A percentile compares a stretch with the other conserved stretches of the same genome.
Evolutionary conservation across 129 eudicot genomes (phyloP).

Genomic region (Centella asiatica): DNA sequence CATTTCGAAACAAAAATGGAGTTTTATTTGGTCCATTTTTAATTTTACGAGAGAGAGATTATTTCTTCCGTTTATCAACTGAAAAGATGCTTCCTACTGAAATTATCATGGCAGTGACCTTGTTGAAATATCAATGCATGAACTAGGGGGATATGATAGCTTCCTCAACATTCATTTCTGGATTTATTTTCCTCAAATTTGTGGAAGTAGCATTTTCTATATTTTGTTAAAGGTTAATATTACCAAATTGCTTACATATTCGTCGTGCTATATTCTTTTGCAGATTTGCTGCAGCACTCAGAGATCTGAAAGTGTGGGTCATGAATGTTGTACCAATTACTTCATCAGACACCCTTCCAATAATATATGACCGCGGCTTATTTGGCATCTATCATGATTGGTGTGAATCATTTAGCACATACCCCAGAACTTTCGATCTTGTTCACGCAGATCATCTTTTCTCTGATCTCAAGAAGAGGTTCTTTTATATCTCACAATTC

Average conservation of each 20-base stretch:
- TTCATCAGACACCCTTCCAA: constrained; percentile 56
- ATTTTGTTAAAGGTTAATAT: too few relatives aligned
- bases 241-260: background rate
- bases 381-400: constrained; percentile 56
- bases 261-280: background rate
- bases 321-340: constrained; percentile 58
- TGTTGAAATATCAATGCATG: too few relatives aligned
- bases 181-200: too few relatives aligned
- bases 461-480: constrained; percentile 58
- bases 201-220: too few relatives aligned
- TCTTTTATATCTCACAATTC: background rate
- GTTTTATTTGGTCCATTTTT: too few relatives aligned
- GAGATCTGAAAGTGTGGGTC: constrained; percentile 52
- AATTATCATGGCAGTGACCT: too few relatives aligned
- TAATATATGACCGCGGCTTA: constrained; percentile 58
- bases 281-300: constrained; percentile 67
- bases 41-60: too few relatives aligned
- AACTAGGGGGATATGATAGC: too few relatives aligned
- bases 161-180: too few relatives aligned
- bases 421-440: constrained; percentile 64
- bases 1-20: too few relatives aligned
- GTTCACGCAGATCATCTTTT: constrained; percentile 63
- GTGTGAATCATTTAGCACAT: constrained; percentile 65
- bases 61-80: too few relatives aligned
- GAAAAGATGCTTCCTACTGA: too few relatives aligned